Base-by-base conservation (phyloP, 495 filamentous ascomycete species). In the Aeminium ludgeri region DNA sequence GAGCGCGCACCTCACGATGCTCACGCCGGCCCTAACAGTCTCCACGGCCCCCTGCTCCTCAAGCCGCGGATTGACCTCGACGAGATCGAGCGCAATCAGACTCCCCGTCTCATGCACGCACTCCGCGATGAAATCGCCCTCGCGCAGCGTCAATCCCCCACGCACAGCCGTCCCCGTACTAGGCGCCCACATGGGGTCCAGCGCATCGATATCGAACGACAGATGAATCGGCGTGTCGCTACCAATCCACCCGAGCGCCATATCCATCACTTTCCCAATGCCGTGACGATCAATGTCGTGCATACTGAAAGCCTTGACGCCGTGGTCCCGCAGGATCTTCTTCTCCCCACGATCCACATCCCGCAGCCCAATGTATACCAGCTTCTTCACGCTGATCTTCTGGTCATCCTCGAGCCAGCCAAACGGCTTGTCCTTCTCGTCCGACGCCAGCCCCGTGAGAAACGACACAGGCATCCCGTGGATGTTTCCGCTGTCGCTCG, bases 381-480 rank as follows among this genome's bases (percentile, higher is more conserved):
- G 65, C 64, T 94, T 95, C 61, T 72, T 80, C 35, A 78, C 57
- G 56, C 70, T 87, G 38, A 83, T 57, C 34, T 52, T 59, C 40
- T 76, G 67, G 30, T 78, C 67, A 11, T 76, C 65, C 53, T 75
- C 58, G 37, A 96, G 52, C 89, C 91, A 96, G 36, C 86, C 87
- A 58, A 96, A 96, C 15, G 44, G 44, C 27, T 33, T 33, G 38
- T 80, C 67, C 43, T 82, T 77, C 38, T 73, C 63, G 12, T 82
- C 73, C 52, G 84, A 81, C 19, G 86, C 78, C 37, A 96, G 62
- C 13, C 87, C 80, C 0, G 85, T 86, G 49, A 96, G 58, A 60
- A 94, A 99, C 2, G 82, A 76, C 41, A 96, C 83, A 7, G 89
- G 91, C 89, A 99, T 99, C 31, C 89, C 89, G 62, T 99, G 89